These are phyloP conservation scores for Thermomucor indicae-seudaticae DNA, from an alignment of 371 early-diverging fungal genomes.

Conservation along the genomic window DNA sequence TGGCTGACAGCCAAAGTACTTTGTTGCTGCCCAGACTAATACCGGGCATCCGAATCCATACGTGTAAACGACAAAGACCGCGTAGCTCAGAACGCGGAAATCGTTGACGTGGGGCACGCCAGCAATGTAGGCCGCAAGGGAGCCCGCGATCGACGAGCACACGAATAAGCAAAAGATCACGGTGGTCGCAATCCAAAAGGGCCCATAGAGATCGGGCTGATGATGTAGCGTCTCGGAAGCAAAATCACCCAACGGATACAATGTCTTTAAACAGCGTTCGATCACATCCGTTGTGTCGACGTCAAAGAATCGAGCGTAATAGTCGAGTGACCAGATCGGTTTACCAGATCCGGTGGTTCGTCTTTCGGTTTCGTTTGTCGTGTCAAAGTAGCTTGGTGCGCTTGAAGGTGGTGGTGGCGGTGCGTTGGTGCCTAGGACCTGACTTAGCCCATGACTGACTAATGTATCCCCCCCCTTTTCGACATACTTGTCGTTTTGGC, in stretches of 20 bases:
- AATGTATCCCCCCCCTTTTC: neutral
- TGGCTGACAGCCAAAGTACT: slow-evolving; percentile 81
- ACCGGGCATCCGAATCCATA: slow-evolving; percentile 74
- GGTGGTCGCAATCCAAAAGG: slow-evolving; percentile 95
- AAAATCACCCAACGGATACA: slow-evolving; percentile 47
- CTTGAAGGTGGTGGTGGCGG: slow-evolving; percentile 19
- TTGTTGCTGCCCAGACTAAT: slow-evolving; percentile 75
- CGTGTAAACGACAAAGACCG: slow-evolving; percentile 74
- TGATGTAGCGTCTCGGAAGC: slow-evolving; percentile 40
- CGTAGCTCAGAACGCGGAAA: slow-evolving; percentile 76
- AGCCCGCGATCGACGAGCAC: slow-evolving; percentile 81
- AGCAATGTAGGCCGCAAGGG: slow-evolving; percentile 69
- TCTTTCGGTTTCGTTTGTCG: slow-evolving; percentile 31
- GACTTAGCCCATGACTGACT: neutral
- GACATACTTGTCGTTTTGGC: slow-evolving; percentile 9
- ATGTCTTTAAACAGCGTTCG: slow-evolving; percentile 42
- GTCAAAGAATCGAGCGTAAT: slow-evolving; percentile 86
- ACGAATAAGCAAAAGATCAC: slow-evolving; percentile 91
- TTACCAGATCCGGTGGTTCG: slow-evolving; percentile 21
- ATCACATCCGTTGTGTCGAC: slow-evolving; percentile 79
- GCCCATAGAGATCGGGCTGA: slow-evolving; percentile 55
- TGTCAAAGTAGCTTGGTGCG: slow-evolving; percentile 22
- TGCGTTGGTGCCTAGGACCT: slow-evolving; percentile 2
- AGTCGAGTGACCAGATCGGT: slow-evolving; percentile 79
- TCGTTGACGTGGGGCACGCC: slow-evolving; percentile 63